Conservation (phyloP, 768 basidiomycete species). For the Gloeophyllum trabeum region DNA sequence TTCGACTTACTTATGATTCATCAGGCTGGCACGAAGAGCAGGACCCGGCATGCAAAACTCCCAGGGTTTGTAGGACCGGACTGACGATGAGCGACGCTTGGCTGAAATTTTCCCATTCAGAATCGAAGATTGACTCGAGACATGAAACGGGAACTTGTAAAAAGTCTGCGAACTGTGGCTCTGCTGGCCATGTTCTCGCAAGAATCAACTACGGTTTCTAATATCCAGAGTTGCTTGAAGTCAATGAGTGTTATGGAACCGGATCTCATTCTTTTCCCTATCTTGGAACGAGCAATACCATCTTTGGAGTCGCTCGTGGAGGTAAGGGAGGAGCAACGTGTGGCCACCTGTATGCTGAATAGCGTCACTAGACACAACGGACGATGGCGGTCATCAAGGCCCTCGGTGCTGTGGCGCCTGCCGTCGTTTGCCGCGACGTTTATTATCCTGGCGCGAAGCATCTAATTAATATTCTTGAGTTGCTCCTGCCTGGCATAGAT, state of each 20-base stretch:
- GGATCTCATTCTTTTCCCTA: slow-evolving; percentile 69
- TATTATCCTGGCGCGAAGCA: slow-evolving; percentile 79
- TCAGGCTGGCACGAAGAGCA: slow-evolving; percentile 74
- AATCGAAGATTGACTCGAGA: slow-evolving; percentile 64
- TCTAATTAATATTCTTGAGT: slow-evolving; percentile 66
- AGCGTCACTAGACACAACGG: slow-evolving; percentile 54
- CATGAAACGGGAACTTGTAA: slow-evolving; percentile 81
- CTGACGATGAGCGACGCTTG: too few relatives aligned
- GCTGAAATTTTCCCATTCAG: slow-evolving; percentile 17
- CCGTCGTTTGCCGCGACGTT: slow-evolving; percentile 67
- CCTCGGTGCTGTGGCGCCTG: slow-evolving; percentile 68
- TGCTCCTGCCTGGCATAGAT: slow-evolving; percentile 82
- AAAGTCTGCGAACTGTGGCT: slow-evolving; percentile 69
- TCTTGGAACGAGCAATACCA: slow-evolving; percentile 76
- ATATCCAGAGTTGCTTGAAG: slow-evolving; percentile 73
- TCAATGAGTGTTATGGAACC: slow-evolving; percentile 80
- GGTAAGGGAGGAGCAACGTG: slow-evolving; percentile 24
- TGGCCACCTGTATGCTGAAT: slow-evolving; percentile 1
- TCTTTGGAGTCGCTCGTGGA: slow-evolving; percentile 85
- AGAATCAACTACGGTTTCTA: slow-evolving; percentile 59
- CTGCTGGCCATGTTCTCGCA: slow-evolving; percentile 88
- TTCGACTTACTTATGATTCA: slow-evolving; percentile 1
- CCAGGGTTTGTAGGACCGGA: slow-evolving; percentile 27
- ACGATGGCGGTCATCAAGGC: slow-evolving; percentile 83
- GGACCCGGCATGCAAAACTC: slow-evolving; percentile 70